Evolutionary conservation across 352 stramenopile species (phyloP).

Genomic region (Phytophthora cactorum): DNA sequence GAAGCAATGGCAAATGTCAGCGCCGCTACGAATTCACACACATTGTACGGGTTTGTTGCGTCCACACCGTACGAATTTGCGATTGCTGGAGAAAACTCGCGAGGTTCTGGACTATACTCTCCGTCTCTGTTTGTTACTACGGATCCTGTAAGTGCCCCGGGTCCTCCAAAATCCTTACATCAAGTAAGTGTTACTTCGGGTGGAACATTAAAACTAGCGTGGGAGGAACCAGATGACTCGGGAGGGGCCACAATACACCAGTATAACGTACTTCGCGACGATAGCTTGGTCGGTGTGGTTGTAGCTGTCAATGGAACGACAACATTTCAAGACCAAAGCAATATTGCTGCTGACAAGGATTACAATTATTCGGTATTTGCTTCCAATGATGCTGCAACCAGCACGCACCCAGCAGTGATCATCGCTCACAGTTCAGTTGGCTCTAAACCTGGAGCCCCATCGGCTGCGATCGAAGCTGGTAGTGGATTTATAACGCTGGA

Average conservation of each 20-base stretch:
- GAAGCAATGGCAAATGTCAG: conserved; percentile 22
- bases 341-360: conserved; percentile 26
- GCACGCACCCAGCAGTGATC: conserved; percentile 14
- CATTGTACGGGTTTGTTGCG: conserved; percentile 36
- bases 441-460: conserved; percentile 27
- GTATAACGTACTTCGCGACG: conserved; percentile 53
- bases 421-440: conserved; percentile 21
- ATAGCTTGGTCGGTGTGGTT: conserved; percentile 15
- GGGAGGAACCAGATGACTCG: conserved; percentile 45
- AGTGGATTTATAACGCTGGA: conserved; percentile 36
- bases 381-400: conserved; percentile 29
- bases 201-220: conserved; percentile 44
- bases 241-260: conserved; percentile 45
- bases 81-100: conserved; percentile 44
- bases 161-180: conserved; percentile 37
- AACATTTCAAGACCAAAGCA: conserved; percentile 38
- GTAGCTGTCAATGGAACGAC: neutral
- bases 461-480: conserved; percentile 16
- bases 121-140: conserved; percentile 40
- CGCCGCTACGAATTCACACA: conserved; percentile 15
- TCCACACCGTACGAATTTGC: conserved; percentile 42
- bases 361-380: conserved; percentile 57
- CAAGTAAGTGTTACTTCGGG: conserved; percentile 43
- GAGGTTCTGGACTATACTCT: conserved; percentile 47
- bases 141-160: conserved; percentile 31